Conservation (phyloP, 805 yeast species). For the Starmerella stellata region DNA sequence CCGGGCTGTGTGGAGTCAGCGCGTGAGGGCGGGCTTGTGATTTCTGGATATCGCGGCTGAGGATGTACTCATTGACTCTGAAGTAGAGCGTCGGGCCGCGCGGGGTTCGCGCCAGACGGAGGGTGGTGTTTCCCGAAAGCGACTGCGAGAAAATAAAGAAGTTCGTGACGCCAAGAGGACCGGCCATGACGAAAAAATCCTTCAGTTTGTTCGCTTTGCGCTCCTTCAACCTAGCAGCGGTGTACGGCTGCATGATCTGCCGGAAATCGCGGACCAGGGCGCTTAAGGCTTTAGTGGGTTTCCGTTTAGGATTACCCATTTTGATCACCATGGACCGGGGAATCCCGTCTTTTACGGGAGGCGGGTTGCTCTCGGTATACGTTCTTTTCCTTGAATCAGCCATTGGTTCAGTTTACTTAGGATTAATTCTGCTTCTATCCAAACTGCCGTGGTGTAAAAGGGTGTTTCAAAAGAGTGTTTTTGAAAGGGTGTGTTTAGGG, state of each 20-base stretch:
- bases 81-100: slow-evolving; percentile 88
- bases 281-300: slow-evolving; percentile 61
- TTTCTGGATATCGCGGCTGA: slow-evolving; percentile 60
- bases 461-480: too few species aligned
- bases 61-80: slow-evolving; percentile 54
- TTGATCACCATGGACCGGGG: slow-evolving; percentile 92
- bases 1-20: slow-evolving; percentile 31
- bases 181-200: slow-evolving; percentile 96
- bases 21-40: slow-evolving; percentile 65
- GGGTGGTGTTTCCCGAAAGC: slow-evolving; percentile 50
- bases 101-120: slow-evolving; percentile 74
- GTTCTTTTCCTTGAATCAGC: slow-evolving; percentile 42
- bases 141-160: slow-evolving; percentile 73
- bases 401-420: not conserved
- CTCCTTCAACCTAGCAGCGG: slow-evolving; percentile 76
- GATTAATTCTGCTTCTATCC: too few species aligned
- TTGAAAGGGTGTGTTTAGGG: too few species aligned
- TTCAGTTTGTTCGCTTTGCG: slow-evolving; percentile 71
- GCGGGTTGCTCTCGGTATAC: slow-evolving; percentile 30
- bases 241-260: slow-evolving; percentile 86
- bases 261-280: slow-evolving; percentile 80
- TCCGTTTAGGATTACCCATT: slow-evolving; percentile 43
- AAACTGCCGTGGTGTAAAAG: too few species aligned
- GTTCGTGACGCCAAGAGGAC: slow-evolving; percentile 86
- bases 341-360: slow-evolving; percentile 45